These are phyloP conservation scores for Climacium dendroides DNA, from an alignment of 225 moss, liverwort and hornwort species.

Conservation along the genomic window DNA sequence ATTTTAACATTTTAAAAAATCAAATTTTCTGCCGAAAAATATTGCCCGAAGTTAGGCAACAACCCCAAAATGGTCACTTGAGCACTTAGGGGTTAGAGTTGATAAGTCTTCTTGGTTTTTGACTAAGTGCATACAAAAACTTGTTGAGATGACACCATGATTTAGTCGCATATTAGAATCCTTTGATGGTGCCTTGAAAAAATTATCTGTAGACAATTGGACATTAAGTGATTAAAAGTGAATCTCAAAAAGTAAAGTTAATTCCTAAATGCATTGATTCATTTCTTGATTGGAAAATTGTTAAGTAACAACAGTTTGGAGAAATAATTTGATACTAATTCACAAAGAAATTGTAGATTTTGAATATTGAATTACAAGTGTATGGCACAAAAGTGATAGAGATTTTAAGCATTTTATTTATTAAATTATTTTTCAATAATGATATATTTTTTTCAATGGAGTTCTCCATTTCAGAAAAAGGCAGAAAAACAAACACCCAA, in stretches of 20 bases:
- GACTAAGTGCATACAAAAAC: rapidly evolving
- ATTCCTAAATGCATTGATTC: rapidly evolving
- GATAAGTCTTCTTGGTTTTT: neutral
- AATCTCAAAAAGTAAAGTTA: too few species aligned
- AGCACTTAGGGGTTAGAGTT: neutral
- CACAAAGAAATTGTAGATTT: neutral
- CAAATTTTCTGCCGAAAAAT: too few species aligned
- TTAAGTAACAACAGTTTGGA: too few species aligned
- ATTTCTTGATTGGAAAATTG: neutral
- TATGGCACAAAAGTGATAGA: too few species aligned
- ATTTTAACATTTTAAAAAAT: too few species aligned
- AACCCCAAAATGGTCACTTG: too few species aligned
- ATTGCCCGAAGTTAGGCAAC: too few species aligned
- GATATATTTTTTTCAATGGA: neutral
- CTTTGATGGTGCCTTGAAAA: neutral
- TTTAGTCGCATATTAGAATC: rapidly evolving
- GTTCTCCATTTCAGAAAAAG: neutral
- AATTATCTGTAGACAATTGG: neutral
- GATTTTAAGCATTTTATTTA: neutral
- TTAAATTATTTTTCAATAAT: neutral
- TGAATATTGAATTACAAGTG: neutral
- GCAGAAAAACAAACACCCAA: neutral
- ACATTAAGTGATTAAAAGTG: neutral
- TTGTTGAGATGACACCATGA: neutral
- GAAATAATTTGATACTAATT: neutral